Conservation (phyloP, 768 basidiomycete genomes). For the Trametes cingulata region DNA sequence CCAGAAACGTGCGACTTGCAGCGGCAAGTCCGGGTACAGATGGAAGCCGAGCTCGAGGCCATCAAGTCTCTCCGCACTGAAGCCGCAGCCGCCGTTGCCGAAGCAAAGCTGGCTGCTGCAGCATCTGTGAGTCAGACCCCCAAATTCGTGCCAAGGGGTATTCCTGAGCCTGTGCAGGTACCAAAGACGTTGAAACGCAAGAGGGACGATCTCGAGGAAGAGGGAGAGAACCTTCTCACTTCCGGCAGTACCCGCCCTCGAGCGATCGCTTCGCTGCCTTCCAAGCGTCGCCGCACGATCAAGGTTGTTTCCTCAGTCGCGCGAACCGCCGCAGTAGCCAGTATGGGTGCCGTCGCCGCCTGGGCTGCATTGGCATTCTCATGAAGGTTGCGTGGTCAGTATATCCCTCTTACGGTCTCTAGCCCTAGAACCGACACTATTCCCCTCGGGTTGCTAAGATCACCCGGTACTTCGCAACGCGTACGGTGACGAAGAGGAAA, state of each 20-base stretch:
- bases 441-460: too few species aligned
- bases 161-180: slow-evolving; percentile 15
- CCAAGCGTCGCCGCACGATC: slow-evolving; percentile 41
- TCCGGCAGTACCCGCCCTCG: background rate
- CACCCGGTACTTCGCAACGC: too few species aligned
- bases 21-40: slow-evolving; percentile 39
- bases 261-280: slow-evolving; percentile 16
- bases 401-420: too few species aligned
- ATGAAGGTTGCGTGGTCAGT: too few species aligned
- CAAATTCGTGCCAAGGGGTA: slow-evolving; percentile 11
- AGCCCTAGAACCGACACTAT: too few species aligned
- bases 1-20: slow-evolving; percentile 27
- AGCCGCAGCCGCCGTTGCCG: slow-evolving; percentile 39
- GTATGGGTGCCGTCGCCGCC: slow-evolving; percentile 67
- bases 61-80: slow-evolving; percentile 44
- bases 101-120: slow-evolving; percentile 25
- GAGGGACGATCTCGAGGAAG: slow-evolving; percentile 41
- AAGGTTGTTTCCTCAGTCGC: slow-evolving; percentile 45
- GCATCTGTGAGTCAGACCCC: slow-evolving; percentile 15
- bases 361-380: slow-evolving; percentile 75
- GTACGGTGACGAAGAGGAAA: too few species aligned
- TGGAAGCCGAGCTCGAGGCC: slow-evolving; percentile 46
- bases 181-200: slow-evolving; percentile 61
- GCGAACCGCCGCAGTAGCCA: slow-evolving; percentile 62
- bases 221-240: slow-evolving; percentile 1